Conservation (phyloP, 192 early-diverging fungal species). For the Martensiomyces pterosporus region DNA sequence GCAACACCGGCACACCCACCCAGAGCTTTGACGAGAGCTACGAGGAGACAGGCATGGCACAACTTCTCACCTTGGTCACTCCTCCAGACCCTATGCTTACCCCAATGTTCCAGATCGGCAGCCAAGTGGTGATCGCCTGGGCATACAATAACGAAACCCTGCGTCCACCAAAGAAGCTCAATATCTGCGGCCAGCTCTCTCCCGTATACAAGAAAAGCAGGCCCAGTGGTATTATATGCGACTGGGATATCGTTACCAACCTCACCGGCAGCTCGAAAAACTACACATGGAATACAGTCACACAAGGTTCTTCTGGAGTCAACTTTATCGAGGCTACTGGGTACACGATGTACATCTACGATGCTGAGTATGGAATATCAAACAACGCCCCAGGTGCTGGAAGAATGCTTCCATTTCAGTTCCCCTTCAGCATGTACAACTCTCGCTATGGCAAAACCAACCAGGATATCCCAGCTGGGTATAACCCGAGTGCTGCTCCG, state of each 20-base stretch:
- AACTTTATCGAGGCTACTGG: constrained; percentile 29
- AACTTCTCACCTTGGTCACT: constrained; percentile 19
- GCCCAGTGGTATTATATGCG: constrained; percentile 11
- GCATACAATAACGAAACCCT: constrained; percentile 22
- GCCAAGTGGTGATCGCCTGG: constrained; percentile 35
- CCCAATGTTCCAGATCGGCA: constrained; percentile 45
- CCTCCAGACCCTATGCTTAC: constrained; percentile 25
- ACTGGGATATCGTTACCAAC: constrained; percentile 45
- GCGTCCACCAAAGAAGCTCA: constrained; percentile 30
- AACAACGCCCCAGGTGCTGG: constrained; percentile 31
- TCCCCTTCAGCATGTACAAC: constrained; percentile 46
- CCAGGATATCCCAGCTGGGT: constrained; percentile 36
- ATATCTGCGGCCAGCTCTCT: constrained; percentile 43
- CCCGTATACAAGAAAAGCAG: constrained; percentile 14
- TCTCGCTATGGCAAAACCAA: constrained; percentile 41
- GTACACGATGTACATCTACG: constrained; percentile 38
- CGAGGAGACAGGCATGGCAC: constrained; percentile 34
- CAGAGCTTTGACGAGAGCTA: constrained; percentile 35
- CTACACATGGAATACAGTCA: constrained; percentile 41
- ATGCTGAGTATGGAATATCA: constrained; percentile 34
- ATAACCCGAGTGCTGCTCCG: constrained; percentile 29
- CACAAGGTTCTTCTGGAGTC: constrained; percentile 21
- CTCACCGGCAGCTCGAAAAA: constrained; percentile 27
- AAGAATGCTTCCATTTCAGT: constrained; percentile 20
- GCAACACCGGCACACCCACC: neutral